Percentiles rank a stretch among this genome's conserved stretches.
Evolutionary conservation across 2,329 filamentous ascomycete genomes (phyloP).

Genomic region (Sporothrix brasiliensis): DNA sequence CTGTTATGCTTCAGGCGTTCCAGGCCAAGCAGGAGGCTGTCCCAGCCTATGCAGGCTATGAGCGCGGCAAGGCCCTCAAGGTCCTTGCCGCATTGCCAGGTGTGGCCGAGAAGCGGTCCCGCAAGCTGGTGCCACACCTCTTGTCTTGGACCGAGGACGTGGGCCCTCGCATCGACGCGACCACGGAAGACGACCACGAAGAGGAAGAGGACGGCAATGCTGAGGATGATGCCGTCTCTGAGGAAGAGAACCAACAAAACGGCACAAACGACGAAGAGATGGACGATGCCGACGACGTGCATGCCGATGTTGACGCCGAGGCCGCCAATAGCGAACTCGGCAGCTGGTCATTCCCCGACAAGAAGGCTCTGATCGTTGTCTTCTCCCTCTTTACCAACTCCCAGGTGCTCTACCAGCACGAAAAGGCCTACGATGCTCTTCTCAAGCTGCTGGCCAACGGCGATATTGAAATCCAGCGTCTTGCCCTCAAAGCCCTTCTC

Average conservation of each 20-base stretch:
- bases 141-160: slow-evolving; percentile 72
- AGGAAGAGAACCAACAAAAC: slow-evolving; percentile 40
- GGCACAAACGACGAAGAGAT: slow-evolving; percentile 39
- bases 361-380: slow-evolving; percentile 78
- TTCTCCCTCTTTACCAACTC: slow-evolving; percentile 88
- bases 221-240: slow-evolving; percentile 42
- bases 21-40: slow-evolving; percentile 63
- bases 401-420: slow-evolving; percentile 74
- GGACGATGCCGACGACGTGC: slow-evolving; percentile 47
- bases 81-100: slow-evolving; percentile 73
- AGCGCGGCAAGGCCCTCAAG: slow-evolving; percentile 76
- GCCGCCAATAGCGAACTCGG: slow-evolving; percentile 14
- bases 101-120: slow-evolving; percentile 83
- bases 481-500: slow-evolving; percentile 79
- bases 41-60: slow-evolving; percentile 55
- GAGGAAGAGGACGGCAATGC: slow-evolving; percentile 45
- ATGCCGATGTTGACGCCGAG: neutral
- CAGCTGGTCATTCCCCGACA: slow-evolving; percentile 75
- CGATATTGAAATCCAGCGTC: slow-evolving; percentile 85
- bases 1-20: slow-evolving; percentile 65
- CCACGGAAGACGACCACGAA: slow-evolving; percentile 41
- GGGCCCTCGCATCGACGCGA: slow-evolving; percentile 21
- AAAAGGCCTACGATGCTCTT: slow-evolving; percentile 75
- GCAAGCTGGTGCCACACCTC: slow-evolving; percentile 81
- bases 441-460: slow-evolving; percentile 80